Percentiles rank a stretch among this genome's conserved stretches.
Evolutionary conservation across 2,329 filamentous ascomycete genomes (phyloP).

Genomic region (Colletotrichum truncatum): DNA sequence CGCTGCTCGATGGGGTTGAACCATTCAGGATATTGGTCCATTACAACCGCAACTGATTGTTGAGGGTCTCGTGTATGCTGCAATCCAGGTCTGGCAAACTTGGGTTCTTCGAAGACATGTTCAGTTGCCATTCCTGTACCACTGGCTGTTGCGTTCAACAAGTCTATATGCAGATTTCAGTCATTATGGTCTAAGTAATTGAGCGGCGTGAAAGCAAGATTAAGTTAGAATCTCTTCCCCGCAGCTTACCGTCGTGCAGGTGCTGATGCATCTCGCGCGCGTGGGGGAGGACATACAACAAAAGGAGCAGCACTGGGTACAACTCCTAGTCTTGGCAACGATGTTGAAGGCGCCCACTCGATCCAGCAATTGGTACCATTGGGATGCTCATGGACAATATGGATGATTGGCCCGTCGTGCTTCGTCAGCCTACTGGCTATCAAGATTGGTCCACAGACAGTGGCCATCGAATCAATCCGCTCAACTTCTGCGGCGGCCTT

Average conservation of each 20-base stretch:
- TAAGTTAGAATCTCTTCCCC: not conserved
- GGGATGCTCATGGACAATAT: not conserved
- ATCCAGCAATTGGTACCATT: no score
- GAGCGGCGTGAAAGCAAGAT: not conserved
- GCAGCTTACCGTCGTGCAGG: not conserved
- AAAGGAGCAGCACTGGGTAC: not conserved
- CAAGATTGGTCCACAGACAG: not conserved
- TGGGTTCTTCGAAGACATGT: no score
- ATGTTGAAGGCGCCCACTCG: not conserved
- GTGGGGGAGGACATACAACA: not conserved
- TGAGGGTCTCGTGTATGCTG: no score
- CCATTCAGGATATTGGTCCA: no score
- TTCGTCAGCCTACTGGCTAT: not conserved
- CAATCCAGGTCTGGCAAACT: no score
- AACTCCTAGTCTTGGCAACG: not conserved
- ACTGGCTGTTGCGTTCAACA: no score
- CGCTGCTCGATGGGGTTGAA: no score
- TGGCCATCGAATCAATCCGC: not conserved
- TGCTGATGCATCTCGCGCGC: not conserved
- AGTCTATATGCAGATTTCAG: no score
- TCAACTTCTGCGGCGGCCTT: not conserved
- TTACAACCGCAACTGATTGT: no score
- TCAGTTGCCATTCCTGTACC: no score
- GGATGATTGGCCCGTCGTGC: not conserved
- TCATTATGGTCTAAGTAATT: not conserved